Evolutionary conservation across 306 rosid genomes (phyloP).

Genomic region (Aeschynomene evenia): DNA sequence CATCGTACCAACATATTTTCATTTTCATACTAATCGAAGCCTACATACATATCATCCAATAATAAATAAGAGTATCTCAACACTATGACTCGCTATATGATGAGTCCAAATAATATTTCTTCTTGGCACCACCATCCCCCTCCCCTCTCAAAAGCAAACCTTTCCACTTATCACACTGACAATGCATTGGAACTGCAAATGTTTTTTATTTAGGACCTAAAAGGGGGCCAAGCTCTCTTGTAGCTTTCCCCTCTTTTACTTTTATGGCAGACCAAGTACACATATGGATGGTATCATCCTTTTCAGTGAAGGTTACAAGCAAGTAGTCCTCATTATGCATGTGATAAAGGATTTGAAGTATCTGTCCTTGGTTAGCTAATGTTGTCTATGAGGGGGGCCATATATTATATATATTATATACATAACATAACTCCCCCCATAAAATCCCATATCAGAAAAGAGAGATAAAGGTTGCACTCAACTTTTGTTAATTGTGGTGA

Average conservation of each 20-base stretch:
- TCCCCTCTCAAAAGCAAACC: constrained; percentile 13
- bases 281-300: constrained; percentile 34
- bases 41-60: too few species aligned
- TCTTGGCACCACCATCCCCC: neutral
- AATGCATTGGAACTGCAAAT: constrained; percentile 45
- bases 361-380: constrained; percentile 20
- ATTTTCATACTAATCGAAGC: too few species aligned
- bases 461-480: constrained; percentile 35
- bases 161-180: constrained; percentile 18
- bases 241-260: constrained; percentile 29
- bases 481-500: constrained; percentile 26
- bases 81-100: too few species aligned
- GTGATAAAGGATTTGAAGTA: constrained; percentile 37
- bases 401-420: too few species aligned
- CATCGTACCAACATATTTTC: too few species aligned
- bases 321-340: constrained; percentile 32
- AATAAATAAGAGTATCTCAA: too few species aligned
- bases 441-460: constrained; percentile 2
- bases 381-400: constrained; percentile 26
- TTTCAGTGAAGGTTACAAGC: constrained; percentile 35
- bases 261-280: constrained; percentile 48
- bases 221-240: constrained; percentile 32
- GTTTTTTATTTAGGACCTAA: constrained; percentile 12
- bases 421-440: too few species aligned
- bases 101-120: too few species aligned